Percentiles rank a stretch among this genome's conserved stretches.
phyloP scores from a whole-genome alignment of 1,284 basidiomycete genomes.

The Somion occarium region DNA sequence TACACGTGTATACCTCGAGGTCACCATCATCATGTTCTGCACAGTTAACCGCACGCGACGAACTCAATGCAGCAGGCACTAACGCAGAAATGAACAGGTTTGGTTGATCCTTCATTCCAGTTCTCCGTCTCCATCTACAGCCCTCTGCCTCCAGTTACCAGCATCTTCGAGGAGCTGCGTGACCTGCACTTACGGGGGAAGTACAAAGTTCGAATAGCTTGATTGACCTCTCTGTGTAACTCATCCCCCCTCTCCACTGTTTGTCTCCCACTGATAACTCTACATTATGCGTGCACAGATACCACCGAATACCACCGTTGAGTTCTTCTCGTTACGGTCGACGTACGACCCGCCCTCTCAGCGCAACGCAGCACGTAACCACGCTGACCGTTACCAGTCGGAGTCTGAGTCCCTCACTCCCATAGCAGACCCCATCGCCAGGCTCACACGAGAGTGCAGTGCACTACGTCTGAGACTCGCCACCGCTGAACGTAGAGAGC shows the following conservation, averaged over 20 bases:
- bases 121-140: conserved; percentile 2
- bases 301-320: conserved; percentile 53
- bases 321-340: conserved; percentile 41
- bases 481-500: conserved; percentile 30
- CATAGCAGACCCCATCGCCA: conserved; percentile 31
- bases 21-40: background rate
- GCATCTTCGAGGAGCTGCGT: background rate
- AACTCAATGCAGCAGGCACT: background rate
- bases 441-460: conserved; percentile 35
- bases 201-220: conserved; percentile 17
- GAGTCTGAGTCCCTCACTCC: conserved; percentile 24
- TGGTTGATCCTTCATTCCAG: conserved; percentile 7
- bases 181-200: background rate
- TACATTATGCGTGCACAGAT: conserved; percentile 52
- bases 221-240: conserved; percentile 13
- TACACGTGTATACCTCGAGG: conserved; percentile 7
- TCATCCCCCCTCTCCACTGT: conserved; percentile 22
- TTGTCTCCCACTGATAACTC: conserved; percentile 19
- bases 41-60: background rate
- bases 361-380: no score
- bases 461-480: conserved; percentile 48
- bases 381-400: background rate
- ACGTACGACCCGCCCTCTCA: background rate
- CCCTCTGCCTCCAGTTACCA: conserved; percentile 3
- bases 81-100: conserved; percentile 1